These are phyloP conservation scores for Periconia digitata DNA, from an alignment of 2,329 filamentous ascomycete species.

Conservation along the genomic window DNA sequence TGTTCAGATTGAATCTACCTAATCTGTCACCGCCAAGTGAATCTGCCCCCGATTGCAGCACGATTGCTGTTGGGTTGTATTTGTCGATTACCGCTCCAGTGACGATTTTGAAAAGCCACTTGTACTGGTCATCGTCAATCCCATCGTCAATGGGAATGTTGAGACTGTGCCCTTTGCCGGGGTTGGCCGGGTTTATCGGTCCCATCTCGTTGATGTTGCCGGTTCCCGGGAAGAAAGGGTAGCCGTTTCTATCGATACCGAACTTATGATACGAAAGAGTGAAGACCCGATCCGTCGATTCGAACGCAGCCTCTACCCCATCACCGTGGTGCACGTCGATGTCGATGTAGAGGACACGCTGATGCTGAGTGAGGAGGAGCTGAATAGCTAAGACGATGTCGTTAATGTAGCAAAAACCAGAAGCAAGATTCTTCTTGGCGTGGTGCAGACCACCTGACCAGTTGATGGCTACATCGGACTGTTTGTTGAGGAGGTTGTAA, in stretches of 20 bases:
- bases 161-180: constrained; percentile 84
- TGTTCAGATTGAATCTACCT: constrained; percentile 94
- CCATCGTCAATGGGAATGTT: constrained; percentile 91
- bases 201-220: constrained; percentile 86
- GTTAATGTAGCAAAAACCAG: constrained; percentile 98
- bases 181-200: constrained; percentile 78
- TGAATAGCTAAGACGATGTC: constrained; percentile 95
- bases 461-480: constrained; percentile 94
- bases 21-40: constrained; percentile 90
- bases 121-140: constrained; percentile 88
- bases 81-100: constrained; percentile 76
- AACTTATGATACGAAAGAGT: constrained; percentile 97
- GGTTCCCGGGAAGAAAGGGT: constrained; percentile 83
- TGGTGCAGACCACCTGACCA: constrained; percentile 98
- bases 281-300: constrained; percentile 85
- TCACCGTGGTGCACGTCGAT: constrained; percentile 93
- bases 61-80: constrained; percentile 88
- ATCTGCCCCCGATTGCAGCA: constrained; percentile 93
- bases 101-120: constrained; percentile 78
- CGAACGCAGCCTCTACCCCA: constrained; percentile 88
- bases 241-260: constrained; percentile 61
- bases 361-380: constrained; percentile 77
- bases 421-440: constrained; percentile 90
- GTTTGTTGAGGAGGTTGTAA: constrained; percentile 79
- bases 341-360: constrained; percentile 90